Percentiles rank a stretch among this genome's conserved stretches.
Evolutionary conservation across 768 basidiomycete genomes (phyloP).

Genomic region (Mycena vitilis): DNA sequence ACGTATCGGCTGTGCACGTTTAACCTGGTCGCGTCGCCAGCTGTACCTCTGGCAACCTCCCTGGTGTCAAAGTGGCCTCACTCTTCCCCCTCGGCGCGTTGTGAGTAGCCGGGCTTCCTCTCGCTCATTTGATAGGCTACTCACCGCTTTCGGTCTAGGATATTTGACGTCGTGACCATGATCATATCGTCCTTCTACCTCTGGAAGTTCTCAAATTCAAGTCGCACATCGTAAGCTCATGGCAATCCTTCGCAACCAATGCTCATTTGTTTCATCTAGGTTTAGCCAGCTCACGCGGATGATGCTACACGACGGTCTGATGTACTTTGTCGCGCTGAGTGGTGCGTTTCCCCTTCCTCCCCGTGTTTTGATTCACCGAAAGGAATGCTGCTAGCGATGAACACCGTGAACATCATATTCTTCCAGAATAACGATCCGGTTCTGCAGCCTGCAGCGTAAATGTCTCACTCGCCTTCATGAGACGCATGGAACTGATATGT

Average conservation of each 20-base stretch:
- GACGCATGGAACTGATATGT: neutral
- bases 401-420: slow-evolving; percentile 23
- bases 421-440: slow-evolving; percentile 23
- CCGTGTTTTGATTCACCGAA: neutral
- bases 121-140: neutral
- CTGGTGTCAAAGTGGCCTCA: slow-evolving; percentile 10
- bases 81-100: slow-evolving; percentile 6
- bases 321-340: slow-evolving; percentile 23
- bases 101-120: neutral
- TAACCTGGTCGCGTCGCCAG: neutral
- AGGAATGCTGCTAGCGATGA: slow-evolving; percentile 11
- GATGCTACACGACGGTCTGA: slow-evolving; percentile 26
- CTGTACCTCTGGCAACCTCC: slow-evolving; percentile 10
- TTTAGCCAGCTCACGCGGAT: slow-evolving; percentile 14
- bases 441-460: slow-evolving; percentile 21
- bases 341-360: neutral
- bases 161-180: slow-evolving; percentile 22
- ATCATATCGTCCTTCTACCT: slow-evolving; percentile 13
- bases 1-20: too few species aligned
- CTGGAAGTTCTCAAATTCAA: slow-evolving; percentile 28
- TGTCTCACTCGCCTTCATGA: neutral
- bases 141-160: neutral
- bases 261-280: neutral
- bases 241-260: neutral
- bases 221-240: slow-evolving; percentile 18